A percentile compares a stretch with the other conserved stretches of the same genome.
Evolutionary conservation across 495 filamentous ascomycete genomes (phyloP).

Genomic region (Cairneyella variabilis): DNA sequence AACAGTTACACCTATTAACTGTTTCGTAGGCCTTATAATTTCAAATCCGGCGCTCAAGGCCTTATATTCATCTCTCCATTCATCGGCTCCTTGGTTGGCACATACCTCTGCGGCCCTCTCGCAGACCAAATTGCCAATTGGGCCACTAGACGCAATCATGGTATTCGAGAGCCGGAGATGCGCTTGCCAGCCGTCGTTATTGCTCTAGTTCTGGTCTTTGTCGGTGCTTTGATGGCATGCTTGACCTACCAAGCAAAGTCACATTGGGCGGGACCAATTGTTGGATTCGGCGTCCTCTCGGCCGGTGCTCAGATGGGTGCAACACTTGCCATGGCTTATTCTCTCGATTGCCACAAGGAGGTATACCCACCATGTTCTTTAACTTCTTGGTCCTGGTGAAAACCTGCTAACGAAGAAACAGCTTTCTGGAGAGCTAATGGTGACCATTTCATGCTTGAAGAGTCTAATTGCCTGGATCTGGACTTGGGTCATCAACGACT

Average conservation of each 20-base stretch:
- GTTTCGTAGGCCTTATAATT: slow-evolving; percentile 1
- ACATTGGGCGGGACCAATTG: slow-evolving; percentile 8
- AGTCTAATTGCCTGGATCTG: slow-evolving; percentile 8
- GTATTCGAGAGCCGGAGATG: slow-evolving; percentile 71
- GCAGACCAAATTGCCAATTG: slow-evolving; percentile 57
- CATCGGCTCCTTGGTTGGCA: slow-evolving; percentile 49
- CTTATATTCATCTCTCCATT: slow-evolving; percentile 43
- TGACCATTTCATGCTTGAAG: slow-evolving; percentile 8
- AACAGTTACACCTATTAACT: background rate
- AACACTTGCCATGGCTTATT: slow-evolving; percentile 10
- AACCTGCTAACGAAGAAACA: background rate
- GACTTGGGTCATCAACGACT: slow-evolving; percentile 15
- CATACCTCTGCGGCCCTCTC: slow-evolving; percentile 54
- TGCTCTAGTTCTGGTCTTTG: background rate
- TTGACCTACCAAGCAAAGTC: slow-evolving; percentile 3
- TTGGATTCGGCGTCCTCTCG: slow-evolving; percentile 10
- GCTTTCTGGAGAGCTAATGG: slow-evolving; percentile 8
- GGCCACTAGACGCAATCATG: slow-evolving; percentile 52
- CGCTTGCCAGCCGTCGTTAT: slow-evolving; percentile 50
- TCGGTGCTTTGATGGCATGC: background rate
- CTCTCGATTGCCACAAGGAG: slow-evolving; percentile 10
- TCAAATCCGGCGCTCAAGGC: slow-evolving; percentile 17
- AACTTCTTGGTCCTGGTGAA: background rate
- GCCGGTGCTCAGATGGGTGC: slow-evolving; percentile 14
- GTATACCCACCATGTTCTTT: background rate